phyloP scores from a whole-genome alignment of 2,329 filamentous ascomycete genomes.

The Penicillium crustosum region DNA sequence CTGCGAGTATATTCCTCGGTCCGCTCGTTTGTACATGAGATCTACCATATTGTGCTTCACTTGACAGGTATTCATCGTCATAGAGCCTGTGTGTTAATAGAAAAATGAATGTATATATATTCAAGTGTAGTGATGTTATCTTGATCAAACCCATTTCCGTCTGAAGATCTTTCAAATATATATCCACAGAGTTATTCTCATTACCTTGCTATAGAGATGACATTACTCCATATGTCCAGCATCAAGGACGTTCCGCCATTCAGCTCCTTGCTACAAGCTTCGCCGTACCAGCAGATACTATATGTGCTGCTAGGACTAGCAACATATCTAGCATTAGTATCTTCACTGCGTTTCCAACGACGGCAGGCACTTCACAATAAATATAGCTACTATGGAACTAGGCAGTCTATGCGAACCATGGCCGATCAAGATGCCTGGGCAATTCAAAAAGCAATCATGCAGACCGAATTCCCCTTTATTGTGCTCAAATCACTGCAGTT shows the following conservation, averaged over 20 bases:
- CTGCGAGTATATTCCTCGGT: neutral
- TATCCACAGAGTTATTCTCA: neutral
- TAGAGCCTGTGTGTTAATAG: neutral
- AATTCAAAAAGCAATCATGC: conserved; percentile 48
- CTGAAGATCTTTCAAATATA: neutral
- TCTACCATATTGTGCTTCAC: neutral
- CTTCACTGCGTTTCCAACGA: conserved; percentile 29
- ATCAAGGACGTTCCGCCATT: neutral
- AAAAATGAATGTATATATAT: neutral
- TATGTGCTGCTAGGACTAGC: conserved; percentile 11
- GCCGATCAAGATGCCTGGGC: conserved; percentile 11
- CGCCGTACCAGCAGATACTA: conserved; percentile 5
- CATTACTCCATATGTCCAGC: neutral
- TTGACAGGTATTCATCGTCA: neutral
- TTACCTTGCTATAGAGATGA: neutral
- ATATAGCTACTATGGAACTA: conserved; percentile 39
- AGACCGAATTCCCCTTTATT: conserved; percentile 57
- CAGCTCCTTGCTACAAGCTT: neutral
- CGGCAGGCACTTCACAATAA: conserved; percentile 39
- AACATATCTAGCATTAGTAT: conserved; percentile 26
- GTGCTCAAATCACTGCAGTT: conserved; percentile 55
- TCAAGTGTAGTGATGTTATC: neutral
- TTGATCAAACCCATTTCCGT: neutral
- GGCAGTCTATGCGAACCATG: conserved; percentile 30
- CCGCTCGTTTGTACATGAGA: neutral